Evolutionary conservation across 495 filamentous ascomycete genomes (phyloP), one percentile per base, ranked within the genome.

Genomic region (Aspergillus wentii): DNA sequence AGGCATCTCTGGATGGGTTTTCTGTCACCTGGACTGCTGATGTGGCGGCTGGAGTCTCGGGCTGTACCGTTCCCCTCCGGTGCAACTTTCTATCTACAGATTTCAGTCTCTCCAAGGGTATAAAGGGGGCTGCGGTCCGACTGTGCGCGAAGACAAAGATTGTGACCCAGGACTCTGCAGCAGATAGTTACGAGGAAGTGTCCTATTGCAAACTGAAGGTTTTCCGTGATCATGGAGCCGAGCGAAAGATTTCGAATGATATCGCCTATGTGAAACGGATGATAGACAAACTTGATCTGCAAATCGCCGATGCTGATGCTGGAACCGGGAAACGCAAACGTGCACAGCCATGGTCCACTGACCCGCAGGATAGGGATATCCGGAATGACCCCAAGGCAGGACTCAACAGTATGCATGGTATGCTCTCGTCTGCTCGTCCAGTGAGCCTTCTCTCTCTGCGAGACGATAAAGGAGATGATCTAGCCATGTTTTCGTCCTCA

Each of bases 51-150:
- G 76, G 74, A 0, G 51, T 64, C 1, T 67, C 82, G 4, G 84
- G 94, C 38, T 88, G 85, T 57, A 80, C 74, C 20, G 76, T 96
- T 33, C 79, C 86, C 15, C 84, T 95, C 8, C 85, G 88, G 33
- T 96, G 95, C 73, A 96, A 96, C 61, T 96, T 96, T 51, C 73
- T 96, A 0, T 96, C 90, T 0, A 96, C 91, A 16, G 90, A 96
- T 55, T 96, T 95, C 57, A 95, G 87, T 59, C 90, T 94, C 51
- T 95, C 90, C 8, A 95, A 96, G 50, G 91, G 90, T 28, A 89
- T 96, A 17, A 96, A 95, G 60, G 90, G 90, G 14, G 92, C 94
- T 38, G 86, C 90, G 0, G 90, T 96, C 16, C 69, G 90, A 31
- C 69, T 96, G 1, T 95, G 91, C 56, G 79, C 87, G 10, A 95